Conservation (phyloP, 2,329 filamentous ascomycete species). For the Zymoseptoria ardabiliae region DNA sequence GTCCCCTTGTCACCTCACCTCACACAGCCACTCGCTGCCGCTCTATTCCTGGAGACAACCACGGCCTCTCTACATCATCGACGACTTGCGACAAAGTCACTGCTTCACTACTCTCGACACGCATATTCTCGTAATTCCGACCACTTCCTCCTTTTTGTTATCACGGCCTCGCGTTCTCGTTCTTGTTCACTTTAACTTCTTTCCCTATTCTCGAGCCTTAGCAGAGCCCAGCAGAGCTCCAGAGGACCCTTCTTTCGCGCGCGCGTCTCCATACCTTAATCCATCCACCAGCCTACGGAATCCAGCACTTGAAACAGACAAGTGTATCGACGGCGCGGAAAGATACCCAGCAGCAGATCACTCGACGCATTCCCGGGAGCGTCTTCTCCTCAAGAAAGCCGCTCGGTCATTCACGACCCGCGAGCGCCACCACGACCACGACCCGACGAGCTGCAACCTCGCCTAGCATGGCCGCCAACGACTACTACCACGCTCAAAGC, state of each 20-base stretch:
- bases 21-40: no score
- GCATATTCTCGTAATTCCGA: background rate
- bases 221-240: background rate
- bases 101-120: background rate
- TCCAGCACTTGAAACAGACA: background rate
- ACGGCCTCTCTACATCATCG: no score
- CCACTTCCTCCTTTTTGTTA: background rate
- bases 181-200: background rate
- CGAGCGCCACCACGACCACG: no score
- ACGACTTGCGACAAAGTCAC: background rate
- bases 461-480: slow-evolving; percentile 16
- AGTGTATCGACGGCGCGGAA: background rate
- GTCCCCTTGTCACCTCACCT: no score
- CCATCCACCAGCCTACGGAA: background rate
- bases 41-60: no score
- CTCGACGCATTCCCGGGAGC: background rate
- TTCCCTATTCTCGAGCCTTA: no score
- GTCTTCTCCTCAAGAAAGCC: no score
- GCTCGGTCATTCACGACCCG: no score
- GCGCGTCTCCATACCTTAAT: background rate
- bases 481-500: slow-evolving; percentile 48
- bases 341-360: no score
- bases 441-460: no score
- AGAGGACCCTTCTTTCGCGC: background rate
- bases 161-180: background rate